Conservation (phyloP, 768 basidiomycete species). For the Xerocomellus amylosporus region DNA sequence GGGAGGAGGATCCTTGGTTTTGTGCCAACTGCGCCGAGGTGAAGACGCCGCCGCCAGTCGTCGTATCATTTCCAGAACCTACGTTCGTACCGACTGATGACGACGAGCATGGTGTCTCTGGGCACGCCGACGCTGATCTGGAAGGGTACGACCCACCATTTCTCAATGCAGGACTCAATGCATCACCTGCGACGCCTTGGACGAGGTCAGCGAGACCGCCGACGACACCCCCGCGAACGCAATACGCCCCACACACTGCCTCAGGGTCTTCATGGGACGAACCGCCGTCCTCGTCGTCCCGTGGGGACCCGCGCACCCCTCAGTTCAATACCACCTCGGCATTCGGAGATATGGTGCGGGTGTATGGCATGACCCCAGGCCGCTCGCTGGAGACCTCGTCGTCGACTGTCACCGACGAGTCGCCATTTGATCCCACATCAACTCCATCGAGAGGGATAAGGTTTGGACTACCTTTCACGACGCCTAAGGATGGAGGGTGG, state of each 20-base stretch:
- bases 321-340: constrained; percentile 34
- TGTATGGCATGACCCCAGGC: constrained; percentile 40
- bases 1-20: constrained; percentile 80
- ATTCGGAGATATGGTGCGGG: constrained; percentile 36
- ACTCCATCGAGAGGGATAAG: constrained; percentile 79
- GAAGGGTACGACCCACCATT: constrained; percentile 56
- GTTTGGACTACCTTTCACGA: constrained; percentile 55
- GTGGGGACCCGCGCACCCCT: constrained; percentile 56
- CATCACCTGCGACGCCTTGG: constrained; percentile 58
- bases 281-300: constrained; percentile 41
- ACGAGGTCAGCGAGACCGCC: constrained; percentile 36
- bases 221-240: constrained; percentile 46
- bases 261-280: constrained; percentile 46
- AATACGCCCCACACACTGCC: constrained; percentile 27
- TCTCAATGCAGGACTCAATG: constrained; percentile 50
- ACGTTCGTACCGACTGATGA: constrained; percentile 69
- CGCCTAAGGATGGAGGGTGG: constrained; percentile 60
- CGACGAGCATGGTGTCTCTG: constrained; percentile 16
- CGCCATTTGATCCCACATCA: constrained; percentile 73
- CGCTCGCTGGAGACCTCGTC: constrained; percentile 32
- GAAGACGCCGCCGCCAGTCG: constrained; percentile 41
- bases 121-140: constrained; percentile 17
- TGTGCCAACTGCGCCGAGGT: constrained; percentile 53
- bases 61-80: constrained; percentile 45
- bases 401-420: constrained; percentile 41